Evolutionary conservation across 2,329 filamentous ascomycete species (phyloP), one percentile per base, ranked within the genome.

Genomic region (Botrytis elliptica): DNA sequence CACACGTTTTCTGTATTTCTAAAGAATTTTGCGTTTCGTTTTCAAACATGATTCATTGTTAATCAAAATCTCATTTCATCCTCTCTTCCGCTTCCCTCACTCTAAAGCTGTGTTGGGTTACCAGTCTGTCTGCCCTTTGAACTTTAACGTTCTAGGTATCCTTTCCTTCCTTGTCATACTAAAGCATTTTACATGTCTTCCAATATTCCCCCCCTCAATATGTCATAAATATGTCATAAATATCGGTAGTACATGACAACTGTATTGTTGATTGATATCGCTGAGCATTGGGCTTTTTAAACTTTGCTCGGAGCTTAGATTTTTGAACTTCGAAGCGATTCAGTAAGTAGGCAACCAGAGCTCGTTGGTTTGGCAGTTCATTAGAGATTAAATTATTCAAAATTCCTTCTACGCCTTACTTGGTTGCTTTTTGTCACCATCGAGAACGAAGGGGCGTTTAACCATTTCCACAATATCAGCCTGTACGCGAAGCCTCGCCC

Each of bases 401-500:
- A 44, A 25, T n/a, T 68, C 42, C n/a, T 1, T 33, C 18, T 40
- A 3, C 16, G 29, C 65, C 36, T 33, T 4, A 18, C 33, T 40
- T n/a, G 4, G 29, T 29, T 44, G 62, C 40, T 42, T 57, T 4
- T 9, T 57, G 25, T 16, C 10, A n/a, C 10, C 49, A 20, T 3
- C 18, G 38, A 22, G 25, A 57, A 57, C 20, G 18, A 46, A n/a
- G 20, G 22, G 20, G 46, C 38, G 6, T 42, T 33, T 20, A 4
- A 25, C 16, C 18, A 40, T 42, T 1, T 44, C 3, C n/a, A 22
- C 18, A 57, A 42, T 12, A 49, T 72, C 52, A 72, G 18, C 63
- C 63, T 68, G 46, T 69, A 10, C 29, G 63, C 25, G 42, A 72
- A 68, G 33, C 49, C 8, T 44, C 71, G 40, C 46, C 52, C 4